Evolutionary conservation across 164 flowering plant species (phyloP).

Genomic region (Aristolochia californica): DNA sequence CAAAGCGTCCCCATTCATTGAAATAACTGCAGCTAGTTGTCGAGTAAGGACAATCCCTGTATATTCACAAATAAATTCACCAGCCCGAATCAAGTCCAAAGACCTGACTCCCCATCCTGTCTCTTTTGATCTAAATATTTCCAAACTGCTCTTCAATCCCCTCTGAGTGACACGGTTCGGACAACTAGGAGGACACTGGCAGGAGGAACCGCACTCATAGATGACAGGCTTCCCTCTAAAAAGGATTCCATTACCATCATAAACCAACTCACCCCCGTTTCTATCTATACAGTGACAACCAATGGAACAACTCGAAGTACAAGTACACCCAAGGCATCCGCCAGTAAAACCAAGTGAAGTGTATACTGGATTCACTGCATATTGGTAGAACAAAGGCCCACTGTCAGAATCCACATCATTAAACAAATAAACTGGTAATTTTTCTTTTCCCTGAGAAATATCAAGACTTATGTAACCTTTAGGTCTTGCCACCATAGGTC

Average conservation of each 20-base stretch:
- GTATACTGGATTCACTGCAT: slow-evolving; percentile 39
- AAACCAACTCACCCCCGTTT: slow-evolving; percentile 79
- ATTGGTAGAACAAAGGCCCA: slow-evolving; percentile 55
- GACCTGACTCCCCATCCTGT: slow-evolving; percentile 85
- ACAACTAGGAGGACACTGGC: slow-evolving; percentile 62
- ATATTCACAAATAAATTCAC: slow-evolving; percentile 72
- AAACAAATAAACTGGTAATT: slow-evolving; percentile 46
- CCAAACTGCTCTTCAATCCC: slow-evolving; percentile 48
- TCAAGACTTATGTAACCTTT: slow-evolving; percentile 57
- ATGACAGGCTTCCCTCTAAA: slow-evolving; percentile 71
- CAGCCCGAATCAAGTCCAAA: slow-evolving; percentile 64
- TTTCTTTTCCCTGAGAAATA: slow-evolving; percentile 57
- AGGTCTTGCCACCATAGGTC: slow-evolving; percentile 42
- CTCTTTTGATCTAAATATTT: slow-evolving; percentile 67
- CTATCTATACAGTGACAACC: slow-evolving; percentile 53
- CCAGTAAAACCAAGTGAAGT: slow-evolving; percentile 33
- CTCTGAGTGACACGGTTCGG: slow-evolving; percentile 60
- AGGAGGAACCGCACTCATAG: slow-evolving; percentile 69
- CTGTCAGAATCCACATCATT: slow-evolving; percentile 64
- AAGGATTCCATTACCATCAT: slow-evolving; percentile 57
- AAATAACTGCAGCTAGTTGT: slow-evolving; percentile 48
- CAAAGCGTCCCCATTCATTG: slow-evolving; percentile 74
- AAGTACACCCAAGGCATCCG: slow-evolving; percentile 44
- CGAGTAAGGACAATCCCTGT: slow-evolving; percentile 59
- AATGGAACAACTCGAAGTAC: slow-evolving; percentile 38